Percentiles rank a stretch among this genome's conserved stretches.
Evolutionary conservation across 2,329 filamentous ascomycete genomes (phyloP).

Genomic region (Lachnellula cervina): DNA sequence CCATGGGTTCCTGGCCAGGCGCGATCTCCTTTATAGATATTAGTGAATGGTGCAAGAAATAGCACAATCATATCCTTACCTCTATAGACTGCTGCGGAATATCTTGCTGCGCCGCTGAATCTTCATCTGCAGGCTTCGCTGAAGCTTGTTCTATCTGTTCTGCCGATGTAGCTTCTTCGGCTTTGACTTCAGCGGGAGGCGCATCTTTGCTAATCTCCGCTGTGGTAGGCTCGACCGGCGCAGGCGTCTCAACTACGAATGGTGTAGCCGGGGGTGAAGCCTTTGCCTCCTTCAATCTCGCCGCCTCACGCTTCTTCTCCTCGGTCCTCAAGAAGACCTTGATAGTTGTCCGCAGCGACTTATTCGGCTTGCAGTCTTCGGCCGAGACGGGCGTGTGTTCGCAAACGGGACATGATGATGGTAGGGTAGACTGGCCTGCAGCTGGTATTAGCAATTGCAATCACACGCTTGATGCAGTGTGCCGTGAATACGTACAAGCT

Average conservation of each 20-base stretch:
- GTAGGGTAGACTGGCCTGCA: slow-evolving; percentile 69
- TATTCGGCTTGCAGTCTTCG: slow-evolving; percentile 83
- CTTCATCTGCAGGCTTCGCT: slow-evolving; percentile 6
- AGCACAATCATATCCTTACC: slow-evolving; percentile 22
- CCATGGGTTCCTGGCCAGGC: slow-evolving; percentile 30
- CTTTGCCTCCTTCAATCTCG: slow-evolving; percentile 41
- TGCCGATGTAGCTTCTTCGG: slow-evolving; percentile 6
- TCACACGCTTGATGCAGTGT: neutral
- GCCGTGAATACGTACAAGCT: slow-evolving; percentile 53
- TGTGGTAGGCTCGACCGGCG: neutral
- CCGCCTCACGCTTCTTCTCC: slow-evolving; percentile 79
- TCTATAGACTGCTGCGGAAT: slow-evolving; percentile 35
- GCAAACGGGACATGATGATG: slow-evolving; percentile 84
- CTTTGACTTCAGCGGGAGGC: slow-evolving; percentile 5
- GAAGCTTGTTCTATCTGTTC: slow-evolving; percentile 9
- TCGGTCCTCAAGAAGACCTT: slow-evolving; percentile 86
- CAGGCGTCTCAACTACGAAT: slow-evolving; percentile 11
- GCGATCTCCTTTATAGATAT: slow-evolving; percentile 28
- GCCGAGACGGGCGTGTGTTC: slow-evolving; percentile 83
- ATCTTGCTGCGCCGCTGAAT: slow-evolving; percentile 28
- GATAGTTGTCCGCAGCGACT: slow-evolving; percentile 86
- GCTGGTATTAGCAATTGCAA: slow-evolving; percentile 17
- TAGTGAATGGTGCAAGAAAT: slow-evolving; percentile 8
- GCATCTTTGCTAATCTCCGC: neutral
- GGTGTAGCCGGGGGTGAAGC: slow-evolving; percentile 32